Conservation (phyloP, 2,329 filamentous ascomycete species). For the Exophiala aquamarina region DNA sequence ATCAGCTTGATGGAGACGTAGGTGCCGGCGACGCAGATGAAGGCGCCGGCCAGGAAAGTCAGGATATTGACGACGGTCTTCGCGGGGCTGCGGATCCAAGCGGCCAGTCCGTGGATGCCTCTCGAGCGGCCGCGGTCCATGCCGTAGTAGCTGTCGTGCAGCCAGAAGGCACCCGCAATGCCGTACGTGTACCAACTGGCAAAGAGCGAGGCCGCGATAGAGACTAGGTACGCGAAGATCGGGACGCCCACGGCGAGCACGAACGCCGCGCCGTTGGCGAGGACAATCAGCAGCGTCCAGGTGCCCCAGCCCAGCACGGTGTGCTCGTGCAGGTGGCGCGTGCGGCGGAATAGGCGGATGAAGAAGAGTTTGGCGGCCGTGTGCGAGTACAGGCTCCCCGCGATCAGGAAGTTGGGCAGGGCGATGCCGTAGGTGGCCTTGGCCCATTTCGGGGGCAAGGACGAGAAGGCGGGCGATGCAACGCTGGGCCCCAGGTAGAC, state of each 20-base stretch:
- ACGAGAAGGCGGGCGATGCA: slow-evolving; percentile 49
- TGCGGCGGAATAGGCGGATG: slow-evolving; percentile 17
- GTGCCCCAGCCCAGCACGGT: slow-evolving; percentile 47
- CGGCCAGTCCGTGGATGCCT: slow-evolving; percentile 34
- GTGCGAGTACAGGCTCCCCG: slow-evolving; percentile 52
- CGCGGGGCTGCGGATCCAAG: slow-evolving; percentile 39
- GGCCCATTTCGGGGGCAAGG: slow-evolving; percentile 45
- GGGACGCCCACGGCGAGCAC: slow-evolving; percentile 51
- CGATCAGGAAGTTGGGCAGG: slow-evolving; percentile 46
- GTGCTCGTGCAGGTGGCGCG: slow-evolving; percentile 48
- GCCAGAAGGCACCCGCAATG: slow-evolving; percentile 54
- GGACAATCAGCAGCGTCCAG: slow-evolving; percentile 48
- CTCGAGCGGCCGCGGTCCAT: slow-evolving; percentile 27
- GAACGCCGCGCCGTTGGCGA: slow-evolving; percentile 46
- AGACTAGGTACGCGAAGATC: slow-evolving; percentile 55
- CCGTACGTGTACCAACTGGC: slow-evolving; percentile 58
- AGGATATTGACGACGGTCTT: slow-evolving; percentile 42
- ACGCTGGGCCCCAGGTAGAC: slow-evolving; percentile 50
- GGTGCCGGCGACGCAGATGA: slow-evolving; percentile 35
- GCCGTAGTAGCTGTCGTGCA: slow-evolving; percentile 49
- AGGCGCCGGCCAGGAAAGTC: slow-evolving; percentile 44
- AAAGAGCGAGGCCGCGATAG: slow-evolving; percentile 52
- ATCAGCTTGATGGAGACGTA: slow-evolving; percentile 49
- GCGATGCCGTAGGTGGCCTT: slow-evolving; percentile 54
- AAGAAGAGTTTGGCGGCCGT: slow-evolving; percentile 51